Evolutionary conservation across 164 flowering plant species (phyloP).

Genomic region (Malania oleifera): DNA sequence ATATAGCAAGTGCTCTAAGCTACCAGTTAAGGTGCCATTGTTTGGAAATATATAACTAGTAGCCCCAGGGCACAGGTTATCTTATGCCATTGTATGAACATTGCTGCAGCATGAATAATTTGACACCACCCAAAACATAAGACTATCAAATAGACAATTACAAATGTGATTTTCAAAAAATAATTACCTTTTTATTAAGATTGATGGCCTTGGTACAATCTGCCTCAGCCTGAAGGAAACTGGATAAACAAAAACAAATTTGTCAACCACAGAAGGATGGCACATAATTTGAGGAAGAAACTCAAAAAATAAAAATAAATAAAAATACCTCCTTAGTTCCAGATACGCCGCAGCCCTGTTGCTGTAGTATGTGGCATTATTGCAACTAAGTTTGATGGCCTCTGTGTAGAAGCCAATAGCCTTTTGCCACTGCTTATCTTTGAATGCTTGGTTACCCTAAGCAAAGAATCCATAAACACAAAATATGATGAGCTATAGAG

Average conservation of each 20-base stretch:
- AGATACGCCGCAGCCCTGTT: slow-evolving; percentile 96
- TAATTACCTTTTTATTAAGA: slow-evolving; percentile 81
- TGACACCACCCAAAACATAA: background rate
- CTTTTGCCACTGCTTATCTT: slow-evolving; percentile 83
- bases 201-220: slow-evolving; percentile 78
- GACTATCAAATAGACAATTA: background rate
- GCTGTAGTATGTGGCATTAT: slow-evolving; percentile 86
- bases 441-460: slow-evolving; percentile 91
- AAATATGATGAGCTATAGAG: background rate
- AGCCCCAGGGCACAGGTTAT: too few species aligned
- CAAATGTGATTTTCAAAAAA: background rate
- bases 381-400: slow-evolving; percentile 75
- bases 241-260: slow-evolving; percentile 24
- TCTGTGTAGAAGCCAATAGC: slow-evolving; percentile 81
- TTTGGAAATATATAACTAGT: too few species aligned
- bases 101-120: background rate
- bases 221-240: slow-evolving; percentile 83
- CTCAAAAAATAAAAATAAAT: background rate
- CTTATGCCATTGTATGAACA: too few species aligned
- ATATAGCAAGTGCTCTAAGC: too few species aligned
- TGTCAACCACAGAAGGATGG: slow-evolving; percentile 3
- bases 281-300: background rate
- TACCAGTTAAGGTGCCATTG: too few species aligned
- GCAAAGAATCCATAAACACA: background rate
- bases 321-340: slow-evolving; percentile 69